Evolutionary conservation across 1,139 yeast genomes (phyloP).

Genomic region (Lodderomyces theae): DNA sequence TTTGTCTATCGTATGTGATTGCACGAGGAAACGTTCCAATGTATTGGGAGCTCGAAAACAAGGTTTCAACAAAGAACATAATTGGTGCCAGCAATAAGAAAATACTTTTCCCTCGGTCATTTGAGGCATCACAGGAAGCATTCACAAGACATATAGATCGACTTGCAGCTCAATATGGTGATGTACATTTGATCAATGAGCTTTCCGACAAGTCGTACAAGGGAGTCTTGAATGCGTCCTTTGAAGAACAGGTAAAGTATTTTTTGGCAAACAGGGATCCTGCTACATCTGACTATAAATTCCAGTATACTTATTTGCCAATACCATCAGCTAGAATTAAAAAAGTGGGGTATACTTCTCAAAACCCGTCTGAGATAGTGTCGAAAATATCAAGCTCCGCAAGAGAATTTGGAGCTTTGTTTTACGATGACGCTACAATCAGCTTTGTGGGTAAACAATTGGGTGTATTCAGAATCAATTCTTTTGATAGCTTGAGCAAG

Average conservation of each 20-base stretch:
- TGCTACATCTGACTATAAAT: conserved; percentile 16
- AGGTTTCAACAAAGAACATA: conserved; percentile 31
- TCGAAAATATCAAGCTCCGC: conserved; percentile 45
- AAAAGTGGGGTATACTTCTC: conserved; percentile 35
- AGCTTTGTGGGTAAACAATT: conserved; percentile 62
- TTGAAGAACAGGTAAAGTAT: conserved; percentile 29
- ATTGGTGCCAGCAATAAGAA: conserved; percentile 45
- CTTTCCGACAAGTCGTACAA: conserved; percentile 39
- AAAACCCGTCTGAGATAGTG: conserved; percentile 39
- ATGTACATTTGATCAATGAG: conserved; percentile 57
- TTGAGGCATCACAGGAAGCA: conserved; percentile 64
- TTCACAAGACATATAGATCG: conserved; percentile 62
- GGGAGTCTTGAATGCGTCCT: conserved; percentile 30
- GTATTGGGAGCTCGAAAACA: conserved; percentile 58
- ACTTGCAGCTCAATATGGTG: conserved; percentile 58
- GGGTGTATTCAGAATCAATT: conserved; percentile 64
- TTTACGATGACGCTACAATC: conserved; percentile 48
- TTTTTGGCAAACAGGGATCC: conserved; percentile 19
- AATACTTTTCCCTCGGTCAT: conserved; percentile 54
- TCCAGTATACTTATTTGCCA: conserved; percentile 33
- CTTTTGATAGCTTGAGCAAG: conserved; percentile 64
- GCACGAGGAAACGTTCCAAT: conserved; percentile 70
- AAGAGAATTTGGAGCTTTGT: conserved; percentile 63
- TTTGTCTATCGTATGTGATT: conserved; percentile 57
- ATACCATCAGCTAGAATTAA: conserved; percentile 32